Percentiles rank a stretch among this genome's conserved stretches.
Conservation (phyloP, 441 rosid genomes). For the Cnidoscolus chayamansa region DNA sequence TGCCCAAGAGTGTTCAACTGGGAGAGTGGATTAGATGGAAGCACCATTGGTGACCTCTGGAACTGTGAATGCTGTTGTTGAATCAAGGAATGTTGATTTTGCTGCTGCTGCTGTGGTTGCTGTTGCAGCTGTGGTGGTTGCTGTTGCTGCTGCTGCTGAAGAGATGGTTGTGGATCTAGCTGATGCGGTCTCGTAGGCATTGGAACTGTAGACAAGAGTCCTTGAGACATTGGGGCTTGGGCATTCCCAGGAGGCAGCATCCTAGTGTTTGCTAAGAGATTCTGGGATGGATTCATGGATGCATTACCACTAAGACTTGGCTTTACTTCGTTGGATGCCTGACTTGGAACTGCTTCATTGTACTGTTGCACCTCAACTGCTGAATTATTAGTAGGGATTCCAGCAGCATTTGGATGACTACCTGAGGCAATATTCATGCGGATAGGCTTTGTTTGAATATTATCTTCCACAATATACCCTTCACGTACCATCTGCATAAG, state of each 20-base stretch:
- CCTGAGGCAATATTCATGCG: slow-evolving; percentile 44
- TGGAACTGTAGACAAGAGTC: slow-evolving; percentile 55
- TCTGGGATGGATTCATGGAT: slow-evolving; percentile 49
- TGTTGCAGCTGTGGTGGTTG: slow-evolving; percentile 40
- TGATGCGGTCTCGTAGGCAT: slow-evolving; percentile 65
- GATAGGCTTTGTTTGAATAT: slow-evolving; percentile 50
- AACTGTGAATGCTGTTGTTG: slow-evolving; percentile 76
- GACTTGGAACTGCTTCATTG: slow-evolving; percentile 58
- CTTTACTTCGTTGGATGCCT: slow-evolving; percentile 51
- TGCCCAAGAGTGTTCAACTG: slow-evolving; percentile 60
- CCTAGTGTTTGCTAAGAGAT: slow-evolving; percentile 51
- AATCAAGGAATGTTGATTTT: slow-evolving; percentile 55
- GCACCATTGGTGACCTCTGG: slow-evolving; percentile 70
- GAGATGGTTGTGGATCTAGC: slow-evolving; percentile 50
- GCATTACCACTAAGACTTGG: slow-evolving; percentile 49
- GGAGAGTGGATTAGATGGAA: slow-evolving; percentile 59
- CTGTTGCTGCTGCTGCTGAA: slow-evolving; percentile 45
- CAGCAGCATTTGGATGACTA: slow-evolving; percentile 52
- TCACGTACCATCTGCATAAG: slow-evolving; percentile 72
- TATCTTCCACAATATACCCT: slow-evolving; percentile 57
- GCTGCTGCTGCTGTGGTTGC: slow-evolving; percentile 46
- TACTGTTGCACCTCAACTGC: slow-evolving; percentile 54
- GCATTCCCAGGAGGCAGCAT: slow-evolving; percentile 73
- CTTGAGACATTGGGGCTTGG: slow-evolving; percentile 82
- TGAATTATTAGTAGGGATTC: slow-evolving; percentile 49